Percentiles rank a stretch among this genome's conserved stretches.
Evolutionary conservation across 306 rosid species (phyloP).

Genomic region (Sindora glabra): DNA sequence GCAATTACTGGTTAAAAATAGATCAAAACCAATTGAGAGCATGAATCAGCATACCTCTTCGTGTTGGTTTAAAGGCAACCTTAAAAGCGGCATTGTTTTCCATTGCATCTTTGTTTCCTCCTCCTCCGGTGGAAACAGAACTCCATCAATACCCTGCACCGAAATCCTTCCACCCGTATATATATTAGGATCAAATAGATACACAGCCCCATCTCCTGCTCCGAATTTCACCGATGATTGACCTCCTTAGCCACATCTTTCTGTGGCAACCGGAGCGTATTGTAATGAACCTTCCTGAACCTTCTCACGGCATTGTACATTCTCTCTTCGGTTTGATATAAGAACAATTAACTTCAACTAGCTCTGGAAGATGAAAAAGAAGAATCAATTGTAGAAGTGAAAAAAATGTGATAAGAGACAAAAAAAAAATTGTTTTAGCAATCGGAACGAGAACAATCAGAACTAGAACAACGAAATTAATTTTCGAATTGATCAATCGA

Average conservation of each 20-base stretch:
- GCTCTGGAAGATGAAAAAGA: no score
- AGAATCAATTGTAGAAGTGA: no score
- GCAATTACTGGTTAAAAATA: no score
- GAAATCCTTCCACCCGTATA: conserved; percentile 89
- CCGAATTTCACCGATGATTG: conserved; percentile 92
- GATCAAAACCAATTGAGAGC: no score
- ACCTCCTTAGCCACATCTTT: conserved; percentile 80
- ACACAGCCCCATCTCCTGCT: conserved; percentile 51
- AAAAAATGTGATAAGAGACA: no score
- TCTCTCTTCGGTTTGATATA: conserved; percentile 96
- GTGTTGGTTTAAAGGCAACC: conserved; percentile 57
- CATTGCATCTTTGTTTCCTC: conserved; percentile 22
- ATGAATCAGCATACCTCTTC: conserved; percentile 52
- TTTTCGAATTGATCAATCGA: no score
- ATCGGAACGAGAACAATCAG: no score
- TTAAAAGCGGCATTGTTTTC: conserved; percentile 40
- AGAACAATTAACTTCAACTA: no score
- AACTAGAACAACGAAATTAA: no score
- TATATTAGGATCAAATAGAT: conserved; percentile 80
- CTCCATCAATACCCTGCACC: conserved; percentile 92
- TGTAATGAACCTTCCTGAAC: conserved; percentile 78
- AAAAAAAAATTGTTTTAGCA: no score
- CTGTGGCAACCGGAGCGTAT: conserved; percentile 40
- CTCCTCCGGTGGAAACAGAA: conserved; percentile 60
- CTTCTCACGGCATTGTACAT: conserved; percentile 91